Base-by-base conservation (phyloP, 768 basidiomycete genomes). In the Tricholoma saponaceum region DNA sequence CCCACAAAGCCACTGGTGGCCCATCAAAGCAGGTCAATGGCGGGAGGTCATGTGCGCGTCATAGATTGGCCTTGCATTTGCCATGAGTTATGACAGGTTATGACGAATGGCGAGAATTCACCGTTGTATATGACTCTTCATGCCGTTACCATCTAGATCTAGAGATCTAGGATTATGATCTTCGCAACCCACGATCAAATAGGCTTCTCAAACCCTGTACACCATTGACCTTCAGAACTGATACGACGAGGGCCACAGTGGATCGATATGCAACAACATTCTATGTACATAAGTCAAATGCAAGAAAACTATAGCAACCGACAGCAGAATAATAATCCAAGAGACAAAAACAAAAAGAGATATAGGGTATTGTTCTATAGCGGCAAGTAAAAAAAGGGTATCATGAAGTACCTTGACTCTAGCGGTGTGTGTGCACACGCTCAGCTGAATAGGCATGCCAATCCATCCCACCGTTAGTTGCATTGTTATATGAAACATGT, bases 401-500 rank as follows among this genome's bases (percentile, higher is more conserved):
- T 32, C 20, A 54, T 39, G 35, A 50, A 56, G 41, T 16, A 23
- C 37, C 23, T 37, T 30, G 39, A n/a, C 41, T 71, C 75, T 78
- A 86, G 63, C 83, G 81, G 67, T 85, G 84, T 35, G 86, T 71
- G 59, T 81, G 82, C 7, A 78, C 76, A 32, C 86, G 82, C 68
- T 87, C 85, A 35, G 86, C 82, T 49, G 85, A 85, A 57, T 87
- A 87, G 5, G 76, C 66, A 61, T 86, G 82, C 86, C 86, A 88
- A 41, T 85, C 82, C 69, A 86, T 77, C 54, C 75, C 73, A 62
- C 70, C 77, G 33, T 74, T 72, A 51, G 71, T 74, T 64, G 71
- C 69, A 16, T 79, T 76, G 43, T 81, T 71, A 60, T 82, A 83
- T 0, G 81, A 73, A 13, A 51, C 59, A 6, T 78, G 78, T 50